These are phyloP conservation scores for Salisapilia sapeloensis DNA, from an alignment of 352 stramenopile species.

Conservation along the genomic window DNA sequence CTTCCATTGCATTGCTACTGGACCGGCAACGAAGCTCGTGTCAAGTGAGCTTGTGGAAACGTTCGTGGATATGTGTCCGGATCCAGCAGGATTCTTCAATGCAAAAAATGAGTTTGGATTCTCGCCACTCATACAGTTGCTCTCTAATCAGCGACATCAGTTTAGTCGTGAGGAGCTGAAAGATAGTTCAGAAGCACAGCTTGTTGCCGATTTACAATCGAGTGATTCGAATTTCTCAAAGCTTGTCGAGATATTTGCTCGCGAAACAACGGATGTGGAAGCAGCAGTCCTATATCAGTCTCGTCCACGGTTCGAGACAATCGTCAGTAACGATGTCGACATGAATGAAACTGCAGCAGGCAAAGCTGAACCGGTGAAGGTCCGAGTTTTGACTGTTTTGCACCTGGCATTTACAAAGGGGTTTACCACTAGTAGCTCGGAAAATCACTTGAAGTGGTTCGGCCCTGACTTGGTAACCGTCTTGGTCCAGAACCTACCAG, in stretches of 20 bases:
- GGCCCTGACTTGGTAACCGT: constrained; percentile 31
- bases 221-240: constrained; percentile 20
- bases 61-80: constrained; percentile 12
- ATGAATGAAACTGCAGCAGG: constrained; percentile 1
- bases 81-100: constrained; percentile 19
- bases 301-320: constrained; percentile 1
- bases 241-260: constrained; percentile 28
- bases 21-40: constrained; percentile 6
- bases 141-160: constrained; percentile 12
- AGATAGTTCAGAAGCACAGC: constrained; percentile 5
- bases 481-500: constrained; percentile 17
- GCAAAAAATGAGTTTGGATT: constrained; percentile 21
- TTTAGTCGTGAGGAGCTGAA: constrained; percentile 1
- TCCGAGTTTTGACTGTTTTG: constrained; percentile 25
- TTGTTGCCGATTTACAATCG: constrained; percentile 19
- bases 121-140: constrained; percentile 30
- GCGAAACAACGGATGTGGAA: constrained; percentile 14
- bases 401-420: constrained; percentile 34
- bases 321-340: neutral
- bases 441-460: constrained; percentile 29
- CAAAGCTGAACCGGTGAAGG: constrained; percentile 2
- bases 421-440: no score
- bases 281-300: constrained; percentile 18
- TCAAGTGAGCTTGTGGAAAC: constrained; percentile 14
- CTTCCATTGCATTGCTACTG: constrained; percentile 32